Conservation (phyloP, 1,284 basidiomycete species). For the Mycosarcoma mackinlayi region DNA sequence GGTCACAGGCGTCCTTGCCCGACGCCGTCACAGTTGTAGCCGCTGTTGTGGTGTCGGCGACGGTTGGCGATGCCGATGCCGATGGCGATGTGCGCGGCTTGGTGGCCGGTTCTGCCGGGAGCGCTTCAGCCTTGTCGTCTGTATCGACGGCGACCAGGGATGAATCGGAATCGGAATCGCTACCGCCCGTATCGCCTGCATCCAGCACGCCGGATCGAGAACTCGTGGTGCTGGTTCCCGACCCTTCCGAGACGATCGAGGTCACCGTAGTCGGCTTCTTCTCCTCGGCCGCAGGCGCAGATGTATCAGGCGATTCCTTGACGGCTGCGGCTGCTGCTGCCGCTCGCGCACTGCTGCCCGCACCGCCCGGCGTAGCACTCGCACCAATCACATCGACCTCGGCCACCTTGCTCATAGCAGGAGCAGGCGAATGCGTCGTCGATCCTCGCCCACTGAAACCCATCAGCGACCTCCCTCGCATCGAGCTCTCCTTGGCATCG, state of each 20-base stretch:
- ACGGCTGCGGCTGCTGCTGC: neutral
- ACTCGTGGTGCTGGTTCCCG: slow-evolving; percentile 31
- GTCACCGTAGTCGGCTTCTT: neutral
- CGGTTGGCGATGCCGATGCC: neutral
- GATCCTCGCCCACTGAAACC: slow-evolving; percentile 8
- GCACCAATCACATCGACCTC: too few species aligned
- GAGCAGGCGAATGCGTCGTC: slow-evolving; percentile 20
- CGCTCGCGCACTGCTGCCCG: neutral
- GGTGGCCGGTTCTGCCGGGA: neutral
- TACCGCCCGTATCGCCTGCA: slow-evolving; percentile 23
- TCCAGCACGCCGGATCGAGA: slow-evolving; percentile 26
- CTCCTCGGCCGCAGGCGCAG: neutral
- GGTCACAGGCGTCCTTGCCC: too few species aligned
- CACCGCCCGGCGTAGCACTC: slow-evolving; percentile 4
- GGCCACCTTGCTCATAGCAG: neutral
- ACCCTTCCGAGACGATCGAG: slow-evolving; percentile 14
- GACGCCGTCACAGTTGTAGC: too few species aligned
- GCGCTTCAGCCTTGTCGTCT: neutral
- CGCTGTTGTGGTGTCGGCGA: neutral
- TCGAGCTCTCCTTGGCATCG: slow-evolving; percentile 44
- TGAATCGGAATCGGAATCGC: slow-evolving; percentile 31
- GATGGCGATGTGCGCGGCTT: neutral
- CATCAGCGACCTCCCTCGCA: slow-evolving; percentile 19
- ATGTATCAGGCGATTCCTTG: slow-evolving; percentile 6
- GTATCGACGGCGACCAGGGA: slow-evolving; percentile 7